Conservation (phyloP, 2,329 filamentous ascomycete genomes). For the Cercospora sp. region DNA sequence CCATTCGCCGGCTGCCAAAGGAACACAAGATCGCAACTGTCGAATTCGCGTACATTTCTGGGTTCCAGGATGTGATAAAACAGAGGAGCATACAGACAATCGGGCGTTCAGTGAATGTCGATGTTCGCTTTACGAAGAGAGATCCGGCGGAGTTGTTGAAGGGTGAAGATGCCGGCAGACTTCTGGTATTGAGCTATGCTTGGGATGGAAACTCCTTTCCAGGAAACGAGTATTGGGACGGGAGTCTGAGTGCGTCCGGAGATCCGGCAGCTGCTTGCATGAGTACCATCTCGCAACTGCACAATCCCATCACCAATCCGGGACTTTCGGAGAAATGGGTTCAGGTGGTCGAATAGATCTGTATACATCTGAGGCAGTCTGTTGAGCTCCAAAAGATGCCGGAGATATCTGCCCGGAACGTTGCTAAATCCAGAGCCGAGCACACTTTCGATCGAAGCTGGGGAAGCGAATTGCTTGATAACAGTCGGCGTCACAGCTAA, state of each 20-base stretch:
- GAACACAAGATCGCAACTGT: constrained; percentile 30
- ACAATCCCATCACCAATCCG: constrained; percentile 38
- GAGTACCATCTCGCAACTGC: constrained; percentile 39
- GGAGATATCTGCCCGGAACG: neutral
- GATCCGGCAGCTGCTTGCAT: constrained; percentile 41
- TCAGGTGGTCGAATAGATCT: neutral
- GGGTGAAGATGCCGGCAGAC: constrained; percentile 15
- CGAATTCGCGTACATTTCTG: constrained; percentile 36
- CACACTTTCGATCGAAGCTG: neutral
- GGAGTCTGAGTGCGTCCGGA: constrained; percentile 31
- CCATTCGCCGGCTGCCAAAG: constrained; percentile 25
- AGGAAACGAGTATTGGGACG: constrained; percentile 41
- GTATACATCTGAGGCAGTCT: neutral
- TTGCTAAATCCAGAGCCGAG: neutral
- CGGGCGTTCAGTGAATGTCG: constrained; percentile 21
- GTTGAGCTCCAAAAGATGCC: neutral
- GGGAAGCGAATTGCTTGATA: neutral
- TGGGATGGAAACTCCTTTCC: constrained; percentile 42
- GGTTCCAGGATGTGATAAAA: neutral
- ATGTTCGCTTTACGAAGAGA: constrained; percentile 33
- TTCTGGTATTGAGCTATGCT: constrained; percentile 39
- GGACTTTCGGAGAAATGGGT: constrained; percentile 23
- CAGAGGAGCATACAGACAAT: neutral
- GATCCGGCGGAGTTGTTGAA: constrained; percentile 36
- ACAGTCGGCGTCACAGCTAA: neutral